Conservation (phyloP, 345 rosid genomes). For the Populus simonii region DNA sequence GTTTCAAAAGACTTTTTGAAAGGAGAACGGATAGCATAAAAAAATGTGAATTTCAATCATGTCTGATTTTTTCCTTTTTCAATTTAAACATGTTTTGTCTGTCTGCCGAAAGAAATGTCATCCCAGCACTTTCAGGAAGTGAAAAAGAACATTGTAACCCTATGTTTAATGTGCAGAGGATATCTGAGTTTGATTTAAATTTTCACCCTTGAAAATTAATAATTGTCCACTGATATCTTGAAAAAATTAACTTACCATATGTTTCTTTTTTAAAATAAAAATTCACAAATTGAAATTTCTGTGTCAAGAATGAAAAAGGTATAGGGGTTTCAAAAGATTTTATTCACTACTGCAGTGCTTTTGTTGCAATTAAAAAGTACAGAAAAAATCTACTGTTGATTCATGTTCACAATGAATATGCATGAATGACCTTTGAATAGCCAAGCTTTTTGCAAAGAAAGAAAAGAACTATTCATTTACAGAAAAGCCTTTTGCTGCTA, state of each 20-base stretch:
- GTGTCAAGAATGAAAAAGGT: background rate
- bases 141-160: background rate
- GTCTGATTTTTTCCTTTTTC: background rate
- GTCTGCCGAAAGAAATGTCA: background rate
- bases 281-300: background rate
- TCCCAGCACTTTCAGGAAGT: background rate
- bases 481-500: background rate
- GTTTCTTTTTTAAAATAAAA: background rate
- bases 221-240: background rate
- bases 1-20: background rate
- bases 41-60: background rate
- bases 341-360: background rate
- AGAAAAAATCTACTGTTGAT: background rate
- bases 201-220: background rate
- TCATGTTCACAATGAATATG: background rate
- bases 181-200: background rate
- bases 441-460: background rate
- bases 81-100: background rate
- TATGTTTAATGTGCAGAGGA: background rate
- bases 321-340: background rate
- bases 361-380: background rate
- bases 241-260: background rate
- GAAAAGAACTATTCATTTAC: background rate
- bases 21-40: background rate
- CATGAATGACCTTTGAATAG: background rate